Evolutionary conservation across 2,329 filamentous ascomycete genomes (phyloP).

Genomic region (Botrytis fabae): DNA sequence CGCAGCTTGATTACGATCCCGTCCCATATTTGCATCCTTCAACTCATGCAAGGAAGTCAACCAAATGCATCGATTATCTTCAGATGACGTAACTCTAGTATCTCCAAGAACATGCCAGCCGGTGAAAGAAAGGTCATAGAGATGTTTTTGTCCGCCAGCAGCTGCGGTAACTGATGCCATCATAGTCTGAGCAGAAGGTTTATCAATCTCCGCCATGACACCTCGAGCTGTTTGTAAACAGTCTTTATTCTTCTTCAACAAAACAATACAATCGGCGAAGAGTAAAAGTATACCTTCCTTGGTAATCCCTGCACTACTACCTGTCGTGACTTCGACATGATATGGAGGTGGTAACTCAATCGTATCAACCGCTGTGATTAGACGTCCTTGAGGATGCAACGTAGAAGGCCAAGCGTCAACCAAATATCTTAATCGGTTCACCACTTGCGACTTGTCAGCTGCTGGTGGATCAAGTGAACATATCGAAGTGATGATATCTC

Average conservation of each 20-base stretch:
- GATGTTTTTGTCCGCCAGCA: conserved; percentile 56
- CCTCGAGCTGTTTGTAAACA: conserved; percentile 70
- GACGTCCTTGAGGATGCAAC: conserved; percentile 71
- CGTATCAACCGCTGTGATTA: conserved; percentile 80
- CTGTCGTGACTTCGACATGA: conserved; percentile 38
- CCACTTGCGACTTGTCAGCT: conserved; percentile 71
- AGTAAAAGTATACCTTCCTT: conserved; percentile 73
- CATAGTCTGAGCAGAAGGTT: conserved; percentile 65
- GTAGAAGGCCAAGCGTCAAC: conserved; percentile 75
- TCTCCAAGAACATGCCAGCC: conserved; percentile 70
- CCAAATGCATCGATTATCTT: conserved; percentile 64
- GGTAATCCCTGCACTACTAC: conserved; percentile 34
- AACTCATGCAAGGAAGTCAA: conserved; percentile 65
- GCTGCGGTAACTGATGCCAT: conserved; percentile 64
- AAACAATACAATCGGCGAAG: conserved; percentile 78
- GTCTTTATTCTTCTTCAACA: conserved; percentile 69
- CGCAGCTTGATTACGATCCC: conserved; percentile 50
- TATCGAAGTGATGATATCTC: conserved; percentile 93
- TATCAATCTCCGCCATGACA: conserved; percentile 81
- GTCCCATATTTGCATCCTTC: conserved; percentile 53
- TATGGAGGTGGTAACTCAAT: conserved; percentile 76
- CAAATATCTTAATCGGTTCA: conserved; percentile 72
- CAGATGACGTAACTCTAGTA: conserved; percentile 71
- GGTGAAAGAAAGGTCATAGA: conserved; percentile 72
- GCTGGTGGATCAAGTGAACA: conserved; percentile 82